Evolutionary conservation across 805 yeast genomes (phyloP), one percentile per base, ranked within the genome.

Genomic region (Priceomyces castillae): DNA sequence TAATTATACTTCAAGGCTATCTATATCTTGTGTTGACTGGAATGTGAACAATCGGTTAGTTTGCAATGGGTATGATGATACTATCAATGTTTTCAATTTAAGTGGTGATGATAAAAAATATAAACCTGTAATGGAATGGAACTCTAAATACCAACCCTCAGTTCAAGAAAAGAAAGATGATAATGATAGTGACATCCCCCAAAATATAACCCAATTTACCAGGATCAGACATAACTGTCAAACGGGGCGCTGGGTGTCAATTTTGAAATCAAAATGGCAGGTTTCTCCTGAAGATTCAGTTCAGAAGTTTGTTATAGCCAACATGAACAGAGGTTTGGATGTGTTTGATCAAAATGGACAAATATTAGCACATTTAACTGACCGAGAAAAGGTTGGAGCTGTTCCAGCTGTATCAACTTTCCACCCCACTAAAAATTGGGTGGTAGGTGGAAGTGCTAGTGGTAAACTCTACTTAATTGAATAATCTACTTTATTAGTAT

Each of bases 201-300:
- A 55, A 6, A 76, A 74, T 41, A 52, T 89, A 26, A 59, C 55
- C n/a, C 95, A 96, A 0, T 57, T 73, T 22, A 74, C 78, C 20
- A 78, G 80, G 7, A 71, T 92, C 39, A 78, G 78, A 43, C 99
- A 94, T 59, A 94, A 94, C 57, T 94, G 99, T 66, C 96, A 92
- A 62, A 86, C 97, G 0, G 99, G 99, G 0, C 73, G 96, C 50
- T 92, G 99, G 99, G 96, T 94, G 0, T 83, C 96, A 1, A 92
- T 92, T 37, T 67, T 92, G 44, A 89, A 92, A 54, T 82, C 97
- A 0, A 77, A 81, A 56, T 92, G 97, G 95, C 97, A 94, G 47
- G 61, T 65, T 2, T 65, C 74, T 25, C 95, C 96, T 0, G 58
- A 52, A 5, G 96, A 89, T 57, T 79, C 81, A 0, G 71, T 78